Conservation (phyloP, 345 rosid genomes). For the Corchorus capsularis region DNA sequence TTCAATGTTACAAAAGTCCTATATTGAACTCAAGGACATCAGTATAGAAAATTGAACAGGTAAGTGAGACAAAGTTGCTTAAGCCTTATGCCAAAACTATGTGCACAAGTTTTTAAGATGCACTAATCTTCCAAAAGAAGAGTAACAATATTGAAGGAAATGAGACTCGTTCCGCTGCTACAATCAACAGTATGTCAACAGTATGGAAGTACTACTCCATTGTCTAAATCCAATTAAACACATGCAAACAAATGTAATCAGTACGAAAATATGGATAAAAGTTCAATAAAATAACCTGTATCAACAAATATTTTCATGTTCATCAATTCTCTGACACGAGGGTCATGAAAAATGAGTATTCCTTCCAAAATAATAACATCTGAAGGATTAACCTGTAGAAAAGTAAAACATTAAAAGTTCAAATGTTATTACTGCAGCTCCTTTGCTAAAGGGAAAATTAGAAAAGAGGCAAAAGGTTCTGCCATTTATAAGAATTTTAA, state of each 20-base stretch:
- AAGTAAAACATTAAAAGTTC: background rate
- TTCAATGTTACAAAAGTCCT: no score
- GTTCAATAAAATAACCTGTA: conserved; percentile 62
- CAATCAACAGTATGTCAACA: background rate
- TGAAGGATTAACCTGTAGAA: conserved; percentile 84
- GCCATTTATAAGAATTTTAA: no score
- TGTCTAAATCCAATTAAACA: background rate
- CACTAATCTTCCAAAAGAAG: background rate
- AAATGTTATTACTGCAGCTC: background rate
- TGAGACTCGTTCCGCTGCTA: background rate
- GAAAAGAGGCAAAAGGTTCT: background rate
- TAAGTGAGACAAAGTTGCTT: no score
- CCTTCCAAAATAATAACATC: conserved; percentile 97
- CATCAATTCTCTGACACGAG: conserved; percentile 83
- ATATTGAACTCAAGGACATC: no score
- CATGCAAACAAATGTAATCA: background rate
- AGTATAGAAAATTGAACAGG: no score
- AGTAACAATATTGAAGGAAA: background rate
- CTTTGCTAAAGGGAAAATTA: background rate
- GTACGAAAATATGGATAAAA: conserved; percentile 1
- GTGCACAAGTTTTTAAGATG: background rate
- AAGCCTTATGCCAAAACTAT: no score
- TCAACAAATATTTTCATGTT: conserved; percentile 99
- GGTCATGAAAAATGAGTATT: conserved; percentile 89
- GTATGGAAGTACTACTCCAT: background rate